Conservation (phyloP, 2,329 filamentous ascomycete genomes). For the Shiraia bambusicola region DNA sequence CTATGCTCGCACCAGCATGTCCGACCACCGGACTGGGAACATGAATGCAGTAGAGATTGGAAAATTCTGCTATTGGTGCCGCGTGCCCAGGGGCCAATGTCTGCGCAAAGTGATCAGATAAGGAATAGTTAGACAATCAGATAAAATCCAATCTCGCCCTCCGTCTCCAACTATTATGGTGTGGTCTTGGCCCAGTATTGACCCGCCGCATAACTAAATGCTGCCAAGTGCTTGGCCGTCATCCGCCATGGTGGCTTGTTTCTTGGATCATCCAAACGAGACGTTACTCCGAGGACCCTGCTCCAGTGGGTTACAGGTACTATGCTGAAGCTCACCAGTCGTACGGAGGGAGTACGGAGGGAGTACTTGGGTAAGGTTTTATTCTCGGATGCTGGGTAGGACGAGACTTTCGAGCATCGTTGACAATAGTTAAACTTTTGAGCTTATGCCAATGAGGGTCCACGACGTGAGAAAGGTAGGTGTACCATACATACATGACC, state of each 20-base stretch:
- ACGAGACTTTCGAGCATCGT: background rate
- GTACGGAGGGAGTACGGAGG: too few relatives aligned
- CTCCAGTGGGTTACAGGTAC: too few relatives aligned
- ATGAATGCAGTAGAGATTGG: slow-evolving; percentile 10
- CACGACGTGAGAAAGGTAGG: too few relatives aligned
- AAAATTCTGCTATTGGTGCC: slow-evolving; percentile 23
- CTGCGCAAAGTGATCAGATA: slow-evolving; percentile 34
- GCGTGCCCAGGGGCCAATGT: slow-evolving; percentile 16
- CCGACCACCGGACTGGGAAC: slow-evolving; percentile 27
- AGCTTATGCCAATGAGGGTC: background rate
- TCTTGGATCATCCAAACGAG: slow-evolving; percentile 12
- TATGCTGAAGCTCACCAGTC: slow-evolving; percentile 2
- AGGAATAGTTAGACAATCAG: slow-evolving; percentile 34
- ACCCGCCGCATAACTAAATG: slow-evolving; percentile 7
- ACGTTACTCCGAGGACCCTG: slow-evolving; percentile 10
- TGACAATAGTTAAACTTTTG: background rate
- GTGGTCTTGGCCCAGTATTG: slow-evolving; percentile 8
- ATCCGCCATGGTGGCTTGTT: slow-evolving; percentile 9
- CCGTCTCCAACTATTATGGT: slow-evolving; percentile 3
- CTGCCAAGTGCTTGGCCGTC: slow-evolving; percentile 19
- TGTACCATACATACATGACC: too few relatives aligned
- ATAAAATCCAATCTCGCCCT: slow-evolving; percentile 29
- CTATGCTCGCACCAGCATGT: slow-evolving; percentile 11
- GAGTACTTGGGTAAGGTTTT: background rate
- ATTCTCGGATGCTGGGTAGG: background rate